Base-by-base conservation (phyloP, 495 filamentous ascomycete species). In the Podospora sp. region DNA sequence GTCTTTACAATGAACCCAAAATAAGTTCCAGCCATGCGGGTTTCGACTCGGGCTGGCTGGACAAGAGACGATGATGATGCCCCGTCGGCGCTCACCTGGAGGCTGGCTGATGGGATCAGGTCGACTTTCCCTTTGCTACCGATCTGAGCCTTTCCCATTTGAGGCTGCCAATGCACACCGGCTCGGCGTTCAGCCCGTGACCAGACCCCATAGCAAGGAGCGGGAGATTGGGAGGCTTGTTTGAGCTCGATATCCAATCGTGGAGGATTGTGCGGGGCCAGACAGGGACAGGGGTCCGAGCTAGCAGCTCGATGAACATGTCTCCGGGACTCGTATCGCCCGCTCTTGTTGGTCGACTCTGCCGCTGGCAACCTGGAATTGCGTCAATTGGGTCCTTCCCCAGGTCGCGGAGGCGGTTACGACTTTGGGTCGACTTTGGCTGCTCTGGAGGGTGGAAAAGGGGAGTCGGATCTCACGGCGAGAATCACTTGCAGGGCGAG, bases 141-240 rank as follows among this genome's bases (percentile, higher is more conserved):
- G 11, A 46, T 36, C 33, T 36, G 33, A 36, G 12, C 33, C 12
- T 12, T 6, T 5, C 40, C 40, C 9, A 46, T 46, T 46, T 46
- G 40, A 46, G 40, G 40, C 12, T 46, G 40, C 40, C 40, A 46
- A 46, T 46, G 40, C 12, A 33, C 3, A 18, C 40, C 12, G 14
- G 11, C 16, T 46, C 12, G 40, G 40, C 5, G 40, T 46, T 46
- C 52, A 21, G 52, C 20, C 24, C 52, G 52, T 55, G 52, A 55
- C 52, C 52, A 55, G 7, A 24, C 21, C 20, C 52, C 52, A 12
- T 6, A 55, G 40, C 40, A 12, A 6, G 40, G 40, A 46, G 40
- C 63, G 29, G 62, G 51, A 52, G 62, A 51, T 56, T 14, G 27
- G 20, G 63, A 65, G 63, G 40, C 63, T 65, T 65, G 63, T 65